A percentile compares a stretch with the other conserved stretches of the same genome.
These are phyloP conservation scores for Aspergillus puulaauensis DNA, from an alignment of 2,329 filamentous ascomycete genomes.

Conservation along the genomic window DNA sequence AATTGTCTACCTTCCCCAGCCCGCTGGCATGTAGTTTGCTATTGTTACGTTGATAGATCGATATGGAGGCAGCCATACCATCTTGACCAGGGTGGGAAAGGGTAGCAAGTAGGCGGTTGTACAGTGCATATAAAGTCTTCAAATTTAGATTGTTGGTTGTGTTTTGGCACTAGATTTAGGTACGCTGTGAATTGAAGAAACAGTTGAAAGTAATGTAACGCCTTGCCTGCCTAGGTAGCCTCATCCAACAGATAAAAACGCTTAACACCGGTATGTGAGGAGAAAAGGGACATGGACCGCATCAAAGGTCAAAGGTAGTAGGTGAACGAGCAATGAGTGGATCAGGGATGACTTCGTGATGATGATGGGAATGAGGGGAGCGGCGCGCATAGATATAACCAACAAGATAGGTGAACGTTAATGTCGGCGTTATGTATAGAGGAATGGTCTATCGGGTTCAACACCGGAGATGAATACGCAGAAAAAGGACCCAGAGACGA, in stretches of 20 bases:
- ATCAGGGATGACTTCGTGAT: too few species aligned
- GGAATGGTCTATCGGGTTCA: slow-evolving; percentile 8
- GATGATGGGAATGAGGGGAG: background rate
- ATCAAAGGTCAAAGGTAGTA: too few species aligned
- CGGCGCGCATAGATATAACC: background rate
- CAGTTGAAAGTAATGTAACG: slow-evolving; percentile 24
- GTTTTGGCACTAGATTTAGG: background rate
- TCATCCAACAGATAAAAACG: slow-evolving; percentile 21
- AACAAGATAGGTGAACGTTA: background rate
- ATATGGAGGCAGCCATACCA: too few species aligned
- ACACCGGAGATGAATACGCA: background rate
- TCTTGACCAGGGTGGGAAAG: too few species aligned
- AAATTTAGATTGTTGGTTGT: background rate
- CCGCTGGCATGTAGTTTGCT: too few species aligned
- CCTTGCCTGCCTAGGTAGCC: slow-evolving; percentile 28
- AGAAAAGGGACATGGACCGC: slow-evolving; percentile 2
- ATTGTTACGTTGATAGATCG: too few species aligned
- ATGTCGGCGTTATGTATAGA: background rate
- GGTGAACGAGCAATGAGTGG: too few species aligned
- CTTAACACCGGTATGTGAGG: slow-evolving; percentile 27
- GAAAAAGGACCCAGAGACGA: background rate
- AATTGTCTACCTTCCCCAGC: background rate
- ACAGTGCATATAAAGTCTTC: background rate
- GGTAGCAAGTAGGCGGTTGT: background rate
- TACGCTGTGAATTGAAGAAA: slow-evolving; percentile 6